Evolutionary conservation across 1,284 basidiomycete genomes (phyloP).

Genomic region (Heterobasidion parviporum): DNA sequence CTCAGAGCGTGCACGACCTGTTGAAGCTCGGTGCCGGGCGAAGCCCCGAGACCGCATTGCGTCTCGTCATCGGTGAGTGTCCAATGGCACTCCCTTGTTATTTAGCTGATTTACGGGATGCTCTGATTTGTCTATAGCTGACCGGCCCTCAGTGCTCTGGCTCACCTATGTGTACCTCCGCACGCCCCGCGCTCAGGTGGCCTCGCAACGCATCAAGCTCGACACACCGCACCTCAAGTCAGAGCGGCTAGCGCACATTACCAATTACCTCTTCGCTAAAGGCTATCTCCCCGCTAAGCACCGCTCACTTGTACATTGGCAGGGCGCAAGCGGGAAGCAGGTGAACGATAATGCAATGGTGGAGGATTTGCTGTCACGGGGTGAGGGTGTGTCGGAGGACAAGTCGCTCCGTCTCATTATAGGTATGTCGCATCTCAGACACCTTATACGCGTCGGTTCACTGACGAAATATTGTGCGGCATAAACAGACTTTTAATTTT

Average conservation of each 20-base stretch:
- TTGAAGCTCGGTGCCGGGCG: constrained; percentile 29
- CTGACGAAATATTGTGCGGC: too few species aligned
- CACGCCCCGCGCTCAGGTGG: constrained; percentile 19
- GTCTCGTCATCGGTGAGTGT: constrained; percentile 31
- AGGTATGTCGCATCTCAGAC: constrained; percentile 16
- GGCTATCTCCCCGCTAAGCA: constrained; percentile 28
- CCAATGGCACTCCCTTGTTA: too few species aligned
- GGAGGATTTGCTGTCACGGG: constrained; percentile 23
- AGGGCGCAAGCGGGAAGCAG: constrained; percentile 25
- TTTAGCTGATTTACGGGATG: too few species aligned
- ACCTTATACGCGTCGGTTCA: too few species aligned
- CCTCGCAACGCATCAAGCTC: constrained; percentile 34
- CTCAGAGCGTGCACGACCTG: constrained; percentile 28
- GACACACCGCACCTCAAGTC: background rate
- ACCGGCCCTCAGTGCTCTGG: constrained; percentile 30
- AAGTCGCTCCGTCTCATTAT: constrained; percentile 30
- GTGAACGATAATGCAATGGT: constrained; percentile 28
- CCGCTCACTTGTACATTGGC: constrained; percentile 33
- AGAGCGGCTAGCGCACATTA: constrained; percentile 29
- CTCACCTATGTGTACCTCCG: constrained; percentile 33
- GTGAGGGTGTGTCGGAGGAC: constrained; percentile 29
- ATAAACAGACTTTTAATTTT: too few species aligned
- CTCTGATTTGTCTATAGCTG: constrained; percentile 22
- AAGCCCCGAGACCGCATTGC: constrained; percentile 32
- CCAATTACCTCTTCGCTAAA: constrained; percentile 36